phyloP scores from a whole-genome alignment of 1,139 yeast genomes.

The Wickerhamiella infanticola region DNA sequence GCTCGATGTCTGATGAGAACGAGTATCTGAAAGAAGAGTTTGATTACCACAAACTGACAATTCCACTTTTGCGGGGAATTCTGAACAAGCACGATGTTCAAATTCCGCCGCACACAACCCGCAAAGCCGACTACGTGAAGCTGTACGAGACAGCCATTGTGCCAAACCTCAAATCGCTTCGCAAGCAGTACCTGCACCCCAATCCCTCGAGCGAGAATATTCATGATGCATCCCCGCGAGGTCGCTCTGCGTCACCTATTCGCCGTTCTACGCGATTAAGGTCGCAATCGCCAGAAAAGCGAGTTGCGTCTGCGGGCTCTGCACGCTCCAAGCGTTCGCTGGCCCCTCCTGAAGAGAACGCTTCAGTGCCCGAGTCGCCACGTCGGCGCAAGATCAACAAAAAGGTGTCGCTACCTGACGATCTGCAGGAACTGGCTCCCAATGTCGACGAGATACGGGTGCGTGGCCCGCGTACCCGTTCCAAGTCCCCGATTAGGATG shows the following conservation, averaged over 20 bases:
- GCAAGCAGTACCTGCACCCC: slow-evolving; percentile 19
- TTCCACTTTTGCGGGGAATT: slow-evolving; percentile 48
- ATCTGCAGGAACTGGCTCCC: neutral
- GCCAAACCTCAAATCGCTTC: slow-evolving; percentile 27
- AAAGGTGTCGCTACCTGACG: neutral
- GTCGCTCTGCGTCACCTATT: slow-evolving; percentile 1
- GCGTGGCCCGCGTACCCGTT: slow-evolving; percentile 3
- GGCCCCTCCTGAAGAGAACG: neutral
- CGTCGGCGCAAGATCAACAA: slow-evolving; percentile 1
- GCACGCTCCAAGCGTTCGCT: neutral
- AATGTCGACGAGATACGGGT: neutral
- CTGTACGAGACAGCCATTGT: slow-evolving; percentile 37
- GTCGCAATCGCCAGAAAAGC: slow-evolving; percentile 1
- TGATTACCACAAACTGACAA: slow-evolving; percentile 44
- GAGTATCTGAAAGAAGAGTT: slow-evolving; percentile 29
- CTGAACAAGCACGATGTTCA: slow-evolving; percentile 41
- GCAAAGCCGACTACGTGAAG: slow-evolving; percentile 42
- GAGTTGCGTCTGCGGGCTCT: neutral
- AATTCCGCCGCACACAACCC: slow-evolving; percentile 40
- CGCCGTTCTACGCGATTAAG: neutral
- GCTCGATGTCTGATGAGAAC: slow-evolving; percentile 10
- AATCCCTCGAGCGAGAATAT: slow-evolving; percentile 20
- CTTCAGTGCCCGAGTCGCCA: slow-evolving; percentile 7
- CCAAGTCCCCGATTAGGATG: slow-evolving; percentile 1
- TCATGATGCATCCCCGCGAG: slow-evolving; percentile 18